Conservation (phyloP, 352 stramenopile species). For the Pythium vanterpoolii region DNA sequence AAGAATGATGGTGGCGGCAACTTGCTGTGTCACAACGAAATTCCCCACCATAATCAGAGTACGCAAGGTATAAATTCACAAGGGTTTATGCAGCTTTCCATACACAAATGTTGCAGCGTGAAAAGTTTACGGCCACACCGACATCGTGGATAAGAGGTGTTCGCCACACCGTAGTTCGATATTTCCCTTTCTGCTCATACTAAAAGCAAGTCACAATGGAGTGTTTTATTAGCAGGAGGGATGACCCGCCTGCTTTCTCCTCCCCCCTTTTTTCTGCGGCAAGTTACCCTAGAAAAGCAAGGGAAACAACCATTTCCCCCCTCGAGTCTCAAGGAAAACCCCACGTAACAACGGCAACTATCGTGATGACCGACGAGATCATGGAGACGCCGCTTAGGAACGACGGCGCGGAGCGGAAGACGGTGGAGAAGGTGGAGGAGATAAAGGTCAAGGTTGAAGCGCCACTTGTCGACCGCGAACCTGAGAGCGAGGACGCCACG, state of each 20-base stretch:
- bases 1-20: slow-evolving; percentile 60
- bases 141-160: slow-evolving; percentile 13
- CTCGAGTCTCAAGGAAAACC: slow-evolving; percentile 10
- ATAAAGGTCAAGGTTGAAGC: not conserved
- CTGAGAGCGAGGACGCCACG: slow-evolving; percentile 12
- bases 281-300: slow-evolving; percentile 28
- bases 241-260: not conserved
- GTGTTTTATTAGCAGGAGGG: slow-evolving; percentile 15
- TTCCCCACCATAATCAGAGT: slow-evolving; percentile 4
- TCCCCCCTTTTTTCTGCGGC: slow-evolving; percentile 28
- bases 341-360: not conserved
- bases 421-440: not conserved
- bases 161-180: slow-evolving; percentile 17
- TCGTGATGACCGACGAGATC: not conserved
- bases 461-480: not conserved
- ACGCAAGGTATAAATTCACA: slow-evolving; percentile 13
- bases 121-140: not conserved
- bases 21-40: slow-evolving; percentile 42
- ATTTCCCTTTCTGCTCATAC: slow-evolving; percentile 19
- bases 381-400: not conserved
- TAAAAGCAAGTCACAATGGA: slow-evolving; percentile 13
- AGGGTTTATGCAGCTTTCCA: not conserved
- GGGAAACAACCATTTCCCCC: slow-evolving; percentile 21
- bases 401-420: not conserved
- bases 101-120: slow-evolving; percentile 10